Evolutionary conservation across 2,329 filamentous ascomycete genomes (phyloP), one percentile per base, ranked within the genome.

Genomic region (Fusarium sp.): DNA sequence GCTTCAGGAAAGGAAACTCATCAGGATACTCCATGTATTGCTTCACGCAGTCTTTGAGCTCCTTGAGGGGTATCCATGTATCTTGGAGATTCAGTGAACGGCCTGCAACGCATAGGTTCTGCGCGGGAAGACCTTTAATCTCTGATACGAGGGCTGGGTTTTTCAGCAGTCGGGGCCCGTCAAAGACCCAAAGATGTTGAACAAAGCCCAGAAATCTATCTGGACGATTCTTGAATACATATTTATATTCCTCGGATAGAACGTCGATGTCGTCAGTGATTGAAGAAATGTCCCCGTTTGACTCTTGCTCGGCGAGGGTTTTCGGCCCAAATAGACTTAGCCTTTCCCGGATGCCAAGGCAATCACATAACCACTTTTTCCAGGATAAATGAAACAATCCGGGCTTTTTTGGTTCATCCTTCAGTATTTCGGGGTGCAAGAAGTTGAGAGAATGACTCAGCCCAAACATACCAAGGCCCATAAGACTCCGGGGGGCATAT

Each of bases 341-440:
- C 22, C 48, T 56, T 5, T 68, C 33, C 7, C 57, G 65, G 24
- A 75, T 20, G 3, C 73, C 58, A 5, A 73, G 39, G 6, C 20
- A 51, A 36, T 67, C 52, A 10, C 47, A 59, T 22, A 75, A 52
- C 73, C 70, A 75, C 5, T 24, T 58, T 31, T 57, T 52, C 70
- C 70, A 75, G 7, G 41, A 55, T 26, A 49, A 45, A 49, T 67
- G 64, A 28, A 10, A 56, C 22, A 28, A 1, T 1, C 2, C 10
- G 6, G 62, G 44, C 3, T 15, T 24, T 1, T 6, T 26, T 24
- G 70, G 68, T 26, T 15, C 39, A 26, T 48, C 2, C 5, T 65
- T 6, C 44, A 72, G 42, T 17, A 57, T 24, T 9, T 13, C 31
- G 22, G 17, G 31, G 17, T 67, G 26, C 14, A 75, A 38, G 35